Conservation (phyloP, 2,329 filamentous ascomycete genomes). For the Trichoderma sp. region DNA sequence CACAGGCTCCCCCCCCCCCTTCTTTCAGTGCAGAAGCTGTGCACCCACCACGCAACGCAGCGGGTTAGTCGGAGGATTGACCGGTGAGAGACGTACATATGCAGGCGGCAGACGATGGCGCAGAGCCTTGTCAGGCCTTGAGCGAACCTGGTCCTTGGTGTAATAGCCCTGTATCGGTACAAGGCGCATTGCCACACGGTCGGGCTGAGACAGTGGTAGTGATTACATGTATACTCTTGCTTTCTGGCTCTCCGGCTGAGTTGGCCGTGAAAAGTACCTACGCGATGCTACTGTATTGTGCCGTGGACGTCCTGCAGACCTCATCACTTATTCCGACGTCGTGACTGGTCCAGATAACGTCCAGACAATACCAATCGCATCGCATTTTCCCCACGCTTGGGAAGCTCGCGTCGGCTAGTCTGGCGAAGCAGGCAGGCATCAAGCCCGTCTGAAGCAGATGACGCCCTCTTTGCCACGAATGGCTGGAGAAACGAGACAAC, state of each 20-base stretch:
- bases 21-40: background rate
- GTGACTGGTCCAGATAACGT: background rate
- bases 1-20: background rate
- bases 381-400: background rate
- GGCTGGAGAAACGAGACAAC: background rate
- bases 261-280: background rate
- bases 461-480: background rate
- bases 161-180: background rate
- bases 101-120: background rate
- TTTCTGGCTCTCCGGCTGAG: background rate
- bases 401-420: background rate
- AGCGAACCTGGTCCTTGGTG: background rate
- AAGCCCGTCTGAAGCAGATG: background rate
- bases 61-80: background rate
- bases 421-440: background rate
- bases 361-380: background rate
- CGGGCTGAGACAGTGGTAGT: background rate
- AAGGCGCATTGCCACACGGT: background rate
- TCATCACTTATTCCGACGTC: background rate
- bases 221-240: background rate
- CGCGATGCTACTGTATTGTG: background rate
- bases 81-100: conserved; percentile 8
- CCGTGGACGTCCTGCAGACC: background rate
- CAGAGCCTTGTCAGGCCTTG: background rate
- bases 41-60: background rate